phyloP scores from a whole-genome alignment of 2,329 filamentous ascomycete genomes.

The Myriosclerotinia scirpicola region DNA sequence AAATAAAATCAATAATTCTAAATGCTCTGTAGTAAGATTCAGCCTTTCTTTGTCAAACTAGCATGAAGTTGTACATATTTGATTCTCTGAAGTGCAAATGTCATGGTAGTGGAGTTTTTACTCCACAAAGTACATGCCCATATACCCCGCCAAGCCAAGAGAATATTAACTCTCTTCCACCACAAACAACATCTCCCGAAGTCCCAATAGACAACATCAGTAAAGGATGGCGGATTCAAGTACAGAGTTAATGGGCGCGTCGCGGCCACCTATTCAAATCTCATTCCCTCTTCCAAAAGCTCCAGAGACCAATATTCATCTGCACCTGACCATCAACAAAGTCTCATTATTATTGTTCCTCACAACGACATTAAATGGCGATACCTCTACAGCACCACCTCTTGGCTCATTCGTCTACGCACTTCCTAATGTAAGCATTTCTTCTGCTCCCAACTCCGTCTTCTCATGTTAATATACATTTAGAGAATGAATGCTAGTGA shows the following conservation, averaged over 20 bases:
- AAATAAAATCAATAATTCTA: neutral
- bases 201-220: slow-evolving; percentile 6
- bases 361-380: slow-evolving; percentile 56
- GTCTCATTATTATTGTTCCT: slow-evolving; percentile 62
- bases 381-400: slow-evolving; percentile 50
- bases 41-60: neutral
- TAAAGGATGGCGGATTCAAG: slow-evolving; percentile 3
- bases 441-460: slow-evolving; percentile 7
- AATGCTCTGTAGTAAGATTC: neutral
- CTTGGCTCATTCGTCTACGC: slow-evolving; percentile 94
- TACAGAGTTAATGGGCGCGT: neutral
- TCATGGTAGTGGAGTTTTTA: neutral
- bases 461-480: slow-evolving; percentile 26
- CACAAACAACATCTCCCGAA: slow-evolving; percentile 10
- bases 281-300: slow-evolving; percentile 61
- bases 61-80: neutral
- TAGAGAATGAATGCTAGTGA: slow-evolving; percentile 49
- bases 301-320: slow-evolving; percentile 59
- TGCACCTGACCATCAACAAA: slow-evolving; percentile 57
- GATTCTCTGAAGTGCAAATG: neutral
- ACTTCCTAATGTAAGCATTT: slow-evolving; percentile 72
- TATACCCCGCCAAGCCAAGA: neutral
- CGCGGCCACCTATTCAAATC: slow-evolving; percentile 44
- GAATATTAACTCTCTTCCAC: neutral
- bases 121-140: neutral